Evolutionary conservation across 352 stramenopile genomes (phyloP).

Genomic region (Phytopythium chamaehyphon): DNA sequence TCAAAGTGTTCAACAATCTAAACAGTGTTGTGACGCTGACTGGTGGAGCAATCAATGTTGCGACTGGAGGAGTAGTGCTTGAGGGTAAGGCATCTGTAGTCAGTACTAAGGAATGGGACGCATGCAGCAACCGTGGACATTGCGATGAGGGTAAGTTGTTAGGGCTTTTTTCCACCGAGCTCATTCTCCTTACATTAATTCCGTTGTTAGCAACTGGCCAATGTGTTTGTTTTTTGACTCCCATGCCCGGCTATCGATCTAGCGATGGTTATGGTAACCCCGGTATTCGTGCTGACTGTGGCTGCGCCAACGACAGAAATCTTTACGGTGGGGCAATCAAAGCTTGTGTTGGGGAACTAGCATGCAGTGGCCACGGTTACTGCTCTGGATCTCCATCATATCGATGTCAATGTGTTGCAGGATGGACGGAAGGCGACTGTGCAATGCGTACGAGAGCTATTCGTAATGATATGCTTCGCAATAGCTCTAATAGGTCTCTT

Average conservation of each 20-base stretch:
- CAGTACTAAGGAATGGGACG: constrained; percentile 87
- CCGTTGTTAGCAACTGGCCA: constrained; percentile 29
- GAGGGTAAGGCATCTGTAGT: constrained; percentile 39
- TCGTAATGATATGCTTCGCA: neutral
- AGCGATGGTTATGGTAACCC: constrained; percentile 85
- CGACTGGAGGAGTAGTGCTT: constrained; percentile 35
- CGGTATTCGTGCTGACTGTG: constrained; percentile 90
- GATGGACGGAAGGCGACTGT: constrained; percentile 65
- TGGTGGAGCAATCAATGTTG: constrained; percentile 48
- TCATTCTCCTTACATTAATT: constrained; percentile 1
- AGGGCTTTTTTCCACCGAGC: neutral
- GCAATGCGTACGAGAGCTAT: constrained; percentile 31
- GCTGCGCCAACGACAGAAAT: constrained; percentile 79
- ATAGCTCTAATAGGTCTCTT: neutral
- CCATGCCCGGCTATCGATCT: constrained; percentile 79
- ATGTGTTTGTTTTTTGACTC: constrained; percentile 51
- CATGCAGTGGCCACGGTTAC: constrained; percentile 73
- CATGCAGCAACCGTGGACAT: constrained; percentile 86
- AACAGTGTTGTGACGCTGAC: constrained; percentile 29
- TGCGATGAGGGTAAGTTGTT: constrained; percentile 71
- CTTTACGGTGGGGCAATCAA: constrained; percentile 61
- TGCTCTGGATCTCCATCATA: constrained; percentile 54
- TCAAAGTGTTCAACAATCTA: constrained; percentile 48
- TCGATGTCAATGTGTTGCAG: constrained; percentile 52
- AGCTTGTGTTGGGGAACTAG: constrained; percentile 53